phyloP scores from a whole-genome alignment of 1,139 yeast genomes.

The Casaregolazyma suthepensis region DNA sequence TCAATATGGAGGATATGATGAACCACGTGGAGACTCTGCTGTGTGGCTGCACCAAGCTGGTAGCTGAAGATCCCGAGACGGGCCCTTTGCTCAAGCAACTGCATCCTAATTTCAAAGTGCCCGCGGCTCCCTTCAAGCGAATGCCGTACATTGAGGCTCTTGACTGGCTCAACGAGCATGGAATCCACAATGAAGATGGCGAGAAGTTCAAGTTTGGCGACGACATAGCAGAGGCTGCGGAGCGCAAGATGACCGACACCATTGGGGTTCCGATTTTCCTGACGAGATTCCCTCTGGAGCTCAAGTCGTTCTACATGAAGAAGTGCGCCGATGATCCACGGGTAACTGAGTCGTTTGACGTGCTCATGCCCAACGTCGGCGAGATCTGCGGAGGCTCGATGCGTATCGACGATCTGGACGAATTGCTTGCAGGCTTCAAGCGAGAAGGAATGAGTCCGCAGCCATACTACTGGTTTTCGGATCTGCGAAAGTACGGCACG shows the following conservation, averaged over 20 bases:
- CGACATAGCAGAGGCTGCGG: conserved; percentile 97
- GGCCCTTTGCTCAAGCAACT: conserved; percentile 85
- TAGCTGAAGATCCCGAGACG: conserved; percentile 82
- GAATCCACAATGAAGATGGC: conserved; percentile 89
- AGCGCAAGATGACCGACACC: conserved; percentile 95
- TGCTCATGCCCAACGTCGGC: conserved; percentile 97
- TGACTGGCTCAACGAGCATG: conserved; percentile 95
- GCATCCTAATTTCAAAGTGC: conserved; percentile 85
- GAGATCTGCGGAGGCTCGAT: conserved; percentile 98
- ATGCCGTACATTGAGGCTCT: conserved; percentile 81
- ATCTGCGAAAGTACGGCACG: conserved; percentile 94
- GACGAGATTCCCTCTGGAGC: conserved; percentile 92
- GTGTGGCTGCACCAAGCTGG: conserved; percentile 62
- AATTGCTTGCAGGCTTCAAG: conserved; percentile 80
- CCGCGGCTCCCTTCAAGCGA: conserved; percentile 81
- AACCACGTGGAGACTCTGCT: conserved; percentile 77
- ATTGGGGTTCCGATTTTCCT: conserved; percentile 88
- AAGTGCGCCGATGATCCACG: conserved; percentile 84
- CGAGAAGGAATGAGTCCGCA: conserved; percentile 82
- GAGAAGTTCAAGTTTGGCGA: conserved; percentile 92
- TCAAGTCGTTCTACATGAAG: conserved; percentile 97
- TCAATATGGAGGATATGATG: conserved; percentile 80
- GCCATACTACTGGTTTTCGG: conserved; percentile 91
- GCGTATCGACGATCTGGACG: conserved; percentile 85
- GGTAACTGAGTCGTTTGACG: conserved; percentile 97